phyloP scores from a whole-genome alignment of 169 alveolate genomes.

The Cystoisospora suis region DNA sequence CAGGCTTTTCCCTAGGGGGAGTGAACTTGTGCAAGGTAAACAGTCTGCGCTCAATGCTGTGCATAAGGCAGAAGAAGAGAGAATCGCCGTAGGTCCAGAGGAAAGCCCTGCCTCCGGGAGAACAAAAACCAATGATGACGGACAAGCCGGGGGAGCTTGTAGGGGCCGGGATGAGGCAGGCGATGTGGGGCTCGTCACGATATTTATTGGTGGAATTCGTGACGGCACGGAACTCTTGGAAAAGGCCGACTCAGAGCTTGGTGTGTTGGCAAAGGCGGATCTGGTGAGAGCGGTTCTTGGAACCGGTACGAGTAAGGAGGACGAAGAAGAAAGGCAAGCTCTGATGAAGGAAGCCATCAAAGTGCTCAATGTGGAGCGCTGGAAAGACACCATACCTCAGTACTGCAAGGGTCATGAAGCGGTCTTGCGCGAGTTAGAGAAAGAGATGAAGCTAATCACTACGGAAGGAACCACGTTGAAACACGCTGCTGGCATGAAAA shows the following conservation, averaged over 20 bases:
- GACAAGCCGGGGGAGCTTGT: neutral
- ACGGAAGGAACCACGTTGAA: too few species aligned
- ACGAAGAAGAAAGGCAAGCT: neutral
- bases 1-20: too few species aligned
- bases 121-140: too few species aligned
- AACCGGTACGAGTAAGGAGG: neutral
- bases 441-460: neutral
- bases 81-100: neutral
- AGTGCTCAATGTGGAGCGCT: conserved; percentile 11
- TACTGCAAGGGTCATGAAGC: neutral
- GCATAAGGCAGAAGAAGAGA: too few species aligned
- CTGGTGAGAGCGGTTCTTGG: neutral
- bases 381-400: conserved; percentile 19
- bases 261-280: neutral
- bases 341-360: neutral
- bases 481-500: too few species aligned
- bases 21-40: too few species aligned
- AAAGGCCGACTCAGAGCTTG: neutral
- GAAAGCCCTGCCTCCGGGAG: too few species aligned
- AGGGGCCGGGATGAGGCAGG: too few species aligned
- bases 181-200: neutral
- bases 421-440: conserved; percentile 47
- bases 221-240: neutral
- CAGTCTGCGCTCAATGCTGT: too few species aligned
- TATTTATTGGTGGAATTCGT: neutral